Conservation (phyloP, 2,329 filamentous ascomycete genomes). For the Verticillium nonalfalfae region DNA sequence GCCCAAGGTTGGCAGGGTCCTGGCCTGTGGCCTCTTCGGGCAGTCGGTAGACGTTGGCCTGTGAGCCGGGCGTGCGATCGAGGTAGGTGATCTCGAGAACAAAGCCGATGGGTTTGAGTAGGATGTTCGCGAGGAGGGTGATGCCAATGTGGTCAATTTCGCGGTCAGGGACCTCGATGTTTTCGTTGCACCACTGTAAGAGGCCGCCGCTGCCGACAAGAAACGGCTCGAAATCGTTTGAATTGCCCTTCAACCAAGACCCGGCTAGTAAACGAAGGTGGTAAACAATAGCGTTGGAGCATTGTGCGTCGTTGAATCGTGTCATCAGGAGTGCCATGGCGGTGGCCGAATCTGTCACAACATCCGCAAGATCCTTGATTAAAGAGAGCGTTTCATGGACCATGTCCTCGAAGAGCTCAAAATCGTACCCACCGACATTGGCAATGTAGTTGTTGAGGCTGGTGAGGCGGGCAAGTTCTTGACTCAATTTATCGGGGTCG, state of each 20-base stretch:
- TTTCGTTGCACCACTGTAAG: constrained; percentile 60
- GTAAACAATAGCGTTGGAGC: constrained; percentile 74
- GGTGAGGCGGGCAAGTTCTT: constrained; percentile 67
- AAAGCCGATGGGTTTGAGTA: constrained; percentile 73
- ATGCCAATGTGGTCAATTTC: constrained; percentile 93
- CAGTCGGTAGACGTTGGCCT: constrained; percentile 67
- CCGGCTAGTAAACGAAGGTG: constrained; percentile 77
- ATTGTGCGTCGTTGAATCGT: constrained; percentile 66
- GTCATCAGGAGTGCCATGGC: constrained; percentile 49
- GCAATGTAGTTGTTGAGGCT: constrained; percentile 66
- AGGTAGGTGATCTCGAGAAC: constrained; percentile 86
- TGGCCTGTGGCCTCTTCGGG: constrained; percentile 46
- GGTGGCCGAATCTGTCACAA: constrained; percentile 53
- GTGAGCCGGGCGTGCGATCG: constrained; percentile 72
- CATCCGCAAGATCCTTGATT: constrained; percentile 54
- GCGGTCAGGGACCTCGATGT: constrained; percentile 66
- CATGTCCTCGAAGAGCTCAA: constrained; percentile 75
- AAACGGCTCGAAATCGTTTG: constrained; percentile 65
- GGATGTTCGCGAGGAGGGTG: constrained; percentile 66
- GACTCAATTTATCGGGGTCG: constrained; percentile 41
- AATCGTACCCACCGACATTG: constrained; percentile 63
- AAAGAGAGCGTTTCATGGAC: constrained; percentile 67
- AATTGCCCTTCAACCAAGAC: constrained; percentile 74
- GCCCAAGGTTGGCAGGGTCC: constrained; percentile 34
- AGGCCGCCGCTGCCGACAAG: constrained; percentile 54